Percentiles rank a stretch among this genome's conserved stretches.
These are phyloP conservation scores for Ceratocystis smalleyi DNA, from an alignment of 2,329 filamentous ascomycete species.

Conservation along the genomic window DNA sequence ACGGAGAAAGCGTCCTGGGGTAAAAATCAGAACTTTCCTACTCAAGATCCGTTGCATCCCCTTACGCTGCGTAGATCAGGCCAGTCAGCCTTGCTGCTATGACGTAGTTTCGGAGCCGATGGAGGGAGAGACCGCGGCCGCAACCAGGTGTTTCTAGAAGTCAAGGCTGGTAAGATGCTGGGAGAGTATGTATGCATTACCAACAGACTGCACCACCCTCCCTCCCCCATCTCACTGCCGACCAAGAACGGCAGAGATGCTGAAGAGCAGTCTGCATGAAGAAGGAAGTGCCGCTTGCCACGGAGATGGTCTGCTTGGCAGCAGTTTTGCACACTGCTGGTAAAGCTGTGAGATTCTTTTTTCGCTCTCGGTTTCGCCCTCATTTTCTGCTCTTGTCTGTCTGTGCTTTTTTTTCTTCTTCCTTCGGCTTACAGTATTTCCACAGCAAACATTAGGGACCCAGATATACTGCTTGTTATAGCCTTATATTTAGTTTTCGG, in stretches of 20 bases:
- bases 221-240: too few relatives aligned
- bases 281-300: too few relatives aligned
- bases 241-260: too few relatives aligned
- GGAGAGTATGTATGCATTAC: too few relatives aligned
- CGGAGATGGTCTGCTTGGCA: background rate
- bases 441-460: background rate
- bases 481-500: background rate
- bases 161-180: background rate
- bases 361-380: background rate
- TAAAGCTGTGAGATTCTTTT: background rate
- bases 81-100: background rate
- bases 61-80: background rate
- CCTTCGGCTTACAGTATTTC: background rate
- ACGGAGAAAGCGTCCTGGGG: background rate
- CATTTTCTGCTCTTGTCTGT: background rate
- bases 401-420: slow-evolving; percentile 1
- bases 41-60: background rate
- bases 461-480: background rate
- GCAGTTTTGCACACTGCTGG: background rate
- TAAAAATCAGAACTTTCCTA: background rate
- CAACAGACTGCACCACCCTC: too few relatives aligned
- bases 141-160: background rate
- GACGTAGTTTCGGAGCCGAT: background rate
- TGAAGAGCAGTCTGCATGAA: too few relatives aligned
- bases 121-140: background rate